Conservation (phyloP, 2,329 filamentous ascomycete genomes). For the Hymenoscyphus repandus region DNA sequence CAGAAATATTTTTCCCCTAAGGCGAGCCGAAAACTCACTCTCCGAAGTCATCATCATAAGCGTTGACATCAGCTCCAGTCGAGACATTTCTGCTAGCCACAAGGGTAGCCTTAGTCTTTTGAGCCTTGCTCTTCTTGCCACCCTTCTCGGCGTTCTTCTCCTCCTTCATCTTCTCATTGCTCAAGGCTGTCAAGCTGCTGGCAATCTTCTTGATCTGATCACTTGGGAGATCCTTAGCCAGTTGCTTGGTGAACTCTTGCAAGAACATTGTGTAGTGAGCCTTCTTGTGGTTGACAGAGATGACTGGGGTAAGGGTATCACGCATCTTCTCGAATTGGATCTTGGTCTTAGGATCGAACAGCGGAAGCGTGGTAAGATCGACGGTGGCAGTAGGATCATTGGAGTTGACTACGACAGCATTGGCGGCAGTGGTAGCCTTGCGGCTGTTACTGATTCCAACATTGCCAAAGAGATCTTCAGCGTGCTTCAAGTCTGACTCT, state of each 20-base stretch:
- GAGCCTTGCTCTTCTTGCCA: conserved; percentile 94
- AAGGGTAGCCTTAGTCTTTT: conserved; percentile 87
- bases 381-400: conserved; percentile 72
- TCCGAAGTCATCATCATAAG: conserved; percentile 81
- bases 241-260: conserved; percentile 82
- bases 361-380: conserved; percentile 71
- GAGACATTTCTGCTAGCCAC: conserved; percentile 55
- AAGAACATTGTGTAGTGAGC: conserved; percentile 86
- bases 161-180: conserved; percentile 98
- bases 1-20: not conserved
- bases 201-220: conserved; percentile 96
- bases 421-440: conserved; percentile 60
- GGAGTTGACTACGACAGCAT: conserved; percentile 62
- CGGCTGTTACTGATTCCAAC: conserved; percentile 62
- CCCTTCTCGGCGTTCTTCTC: conserved; percentile 93
- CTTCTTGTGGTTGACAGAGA: conserved; percentile 74
- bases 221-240: conserved; percentile 81
- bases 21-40: conserved; percentile 57
- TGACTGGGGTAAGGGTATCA: conserved; percentile 71
- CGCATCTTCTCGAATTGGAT: conserved; percentile 77
- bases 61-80: conserved; percentile 62
- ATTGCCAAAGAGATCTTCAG: conserved; percentile 82
- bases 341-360: conserved; percentile 90
- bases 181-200: conserved; percentile 77
- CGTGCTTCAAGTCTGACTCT: conserved; percentile 83